Conservation (phyloP, 2,329 filamentous ascomycete species). For the Aspergillus quadricinctus region DNA sequence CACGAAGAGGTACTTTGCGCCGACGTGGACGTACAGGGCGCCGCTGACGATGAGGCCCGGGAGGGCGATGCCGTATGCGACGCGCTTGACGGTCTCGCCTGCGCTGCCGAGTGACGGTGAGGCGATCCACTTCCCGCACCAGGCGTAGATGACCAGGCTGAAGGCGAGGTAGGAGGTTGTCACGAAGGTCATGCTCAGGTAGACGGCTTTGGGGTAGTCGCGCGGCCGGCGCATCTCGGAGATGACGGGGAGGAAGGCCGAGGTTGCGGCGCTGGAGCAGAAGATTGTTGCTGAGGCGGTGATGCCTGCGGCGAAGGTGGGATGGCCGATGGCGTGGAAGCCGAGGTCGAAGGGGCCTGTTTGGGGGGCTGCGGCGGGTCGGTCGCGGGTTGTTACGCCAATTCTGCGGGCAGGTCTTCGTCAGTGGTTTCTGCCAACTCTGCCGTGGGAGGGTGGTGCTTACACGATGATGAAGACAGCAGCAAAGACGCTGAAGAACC, state of each 20-base stretch:
- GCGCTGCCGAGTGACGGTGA: slow-evolving; percentile 60
- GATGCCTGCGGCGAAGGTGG: slow-evolving; percentile 57
- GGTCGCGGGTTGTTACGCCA: slow-evolving; percentile 53
- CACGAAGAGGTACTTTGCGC: slow-evolving; percentile 55
- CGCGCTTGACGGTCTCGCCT: slow-evolving; percentile 56
- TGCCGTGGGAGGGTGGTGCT: neutral
- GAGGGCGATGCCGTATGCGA: slow-evolving; percentile 57
- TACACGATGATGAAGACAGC: slow-evolving; percentile 55
- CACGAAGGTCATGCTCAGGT: slow-evolving; percentile 55
- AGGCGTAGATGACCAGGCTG: slow-evolving; percentile 57
- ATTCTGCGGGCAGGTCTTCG: slow-evolving; percentile 23
- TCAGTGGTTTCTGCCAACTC: too few species aligned
- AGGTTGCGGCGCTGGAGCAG: slow-evolving; percentile 55
- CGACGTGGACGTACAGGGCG: slow-evolving; percentile 43
- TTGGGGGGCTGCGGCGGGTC: slow-evolving; percentile 58
- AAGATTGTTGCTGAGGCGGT: slow-evolving; percentile 57
- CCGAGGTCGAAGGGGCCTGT: slow-evolving; percentile 57
- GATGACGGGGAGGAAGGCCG: slow-evolving; percentile 61
- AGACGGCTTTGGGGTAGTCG: slow-evolving; percentile 59
- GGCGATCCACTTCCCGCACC: slow-evolving; percentile 60
- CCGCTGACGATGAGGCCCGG: slow-evolving; percentile 51
- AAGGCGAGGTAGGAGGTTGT: slow-evolving; percentile 56
- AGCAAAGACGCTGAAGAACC: slow-evolving; percentile 55
- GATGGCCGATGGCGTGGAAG: slow-evolving; percentile 53
- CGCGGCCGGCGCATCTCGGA: slow-evolving; percentile 59